A percentile compares a stretch with the other conserved stretches of the same genome.
phyloP scores from a whole-genome alignment of 2,329 filamentous ascomycete species.

The Fusarium sororula region DNA sequence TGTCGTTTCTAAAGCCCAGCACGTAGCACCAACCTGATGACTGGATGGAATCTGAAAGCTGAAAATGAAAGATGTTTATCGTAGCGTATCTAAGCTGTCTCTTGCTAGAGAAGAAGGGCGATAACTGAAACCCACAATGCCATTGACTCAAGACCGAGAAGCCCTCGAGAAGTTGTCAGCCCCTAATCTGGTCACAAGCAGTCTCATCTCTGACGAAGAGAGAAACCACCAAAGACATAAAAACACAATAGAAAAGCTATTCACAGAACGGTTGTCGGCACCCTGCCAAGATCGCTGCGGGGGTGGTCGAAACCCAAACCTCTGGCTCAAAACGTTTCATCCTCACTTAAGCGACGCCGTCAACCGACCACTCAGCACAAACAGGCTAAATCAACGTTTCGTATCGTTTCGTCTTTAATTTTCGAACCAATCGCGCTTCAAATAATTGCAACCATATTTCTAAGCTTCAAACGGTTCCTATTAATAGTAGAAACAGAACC shows the following conservation, averaged over 20 bases:
- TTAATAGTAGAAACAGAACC: conserved; percentile 7
- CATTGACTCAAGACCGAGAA: too few species aligned
- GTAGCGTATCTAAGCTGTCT: fast-evolving
- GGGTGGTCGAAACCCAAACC: not conserved
- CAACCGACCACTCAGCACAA: not conserved
- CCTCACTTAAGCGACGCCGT: not conserved
- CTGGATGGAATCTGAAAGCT: not conserved
- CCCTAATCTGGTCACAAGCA: fast-evolving
- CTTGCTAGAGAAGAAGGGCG: fast-evolving
- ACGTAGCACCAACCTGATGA: not conserved
- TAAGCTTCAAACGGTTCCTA: not conserved
- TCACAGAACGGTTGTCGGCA: not conserved
- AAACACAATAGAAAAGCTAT: not conserved
- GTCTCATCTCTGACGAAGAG: fast-evolving
- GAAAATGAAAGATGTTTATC: fast-evolving
- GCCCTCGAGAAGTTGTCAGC: not conserved
- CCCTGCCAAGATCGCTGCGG: not conserved
- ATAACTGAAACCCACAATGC: not conserved
- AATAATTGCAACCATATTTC: not conserved
- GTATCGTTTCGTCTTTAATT: not conserved
- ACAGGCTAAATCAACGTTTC: not conserved
- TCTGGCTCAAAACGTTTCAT: not conserved
- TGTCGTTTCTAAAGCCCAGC: too few species aligned
- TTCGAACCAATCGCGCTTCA: not conserved
- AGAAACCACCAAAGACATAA: fast-evolving